phyloP scores from a whole-genome alignment of 2,329 filamentous ascomycete genomes.

The Aspergillus neotritici region DNA sequence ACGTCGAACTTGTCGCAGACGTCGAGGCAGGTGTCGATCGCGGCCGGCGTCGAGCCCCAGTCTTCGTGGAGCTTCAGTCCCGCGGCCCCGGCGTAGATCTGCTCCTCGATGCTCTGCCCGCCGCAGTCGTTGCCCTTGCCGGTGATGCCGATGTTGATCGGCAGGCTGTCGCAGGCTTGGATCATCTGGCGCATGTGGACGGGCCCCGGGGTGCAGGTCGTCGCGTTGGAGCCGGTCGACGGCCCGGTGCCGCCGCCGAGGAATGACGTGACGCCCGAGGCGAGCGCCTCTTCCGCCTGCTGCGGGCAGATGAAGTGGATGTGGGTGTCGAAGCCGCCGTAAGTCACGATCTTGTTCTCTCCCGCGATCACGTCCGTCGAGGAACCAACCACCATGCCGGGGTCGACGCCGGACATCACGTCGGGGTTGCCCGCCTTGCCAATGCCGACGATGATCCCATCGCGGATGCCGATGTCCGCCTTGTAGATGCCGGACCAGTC shows the following conservation, averaged over 20 bases:
- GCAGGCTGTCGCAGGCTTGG: constrained; percentile 73
- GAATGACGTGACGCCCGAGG: constrained; percentile 84
- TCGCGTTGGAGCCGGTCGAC: constrained; percentile 85
- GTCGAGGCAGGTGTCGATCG: constrained; percentile 77
- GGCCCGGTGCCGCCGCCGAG: constrained; percentile 87
- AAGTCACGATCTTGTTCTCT: constrained; percentile 85
- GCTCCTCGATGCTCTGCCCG: constrained; percentile 65
- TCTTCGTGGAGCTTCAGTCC: constrained; percentile 95
- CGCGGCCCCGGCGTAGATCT: constrained; percentile 75
- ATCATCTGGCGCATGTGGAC: constrained; percentile 84
- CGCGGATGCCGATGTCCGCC: constrained; percentile 89
- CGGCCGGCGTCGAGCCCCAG: constrained; percentile 86
- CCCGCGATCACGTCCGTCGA: constrained; percentile 89
- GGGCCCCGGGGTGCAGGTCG: constrained; percentile 84
- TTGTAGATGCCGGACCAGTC: constrained; percentile 94
- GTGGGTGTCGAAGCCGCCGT: constrained; percentile 82
- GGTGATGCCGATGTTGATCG: constrained; percentile 84
- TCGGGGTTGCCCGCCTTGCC: constrained; percentile 97
- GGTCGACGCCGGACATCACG: constrained; percentile 81
- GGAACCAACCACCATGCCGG: constrained; percentile 73
- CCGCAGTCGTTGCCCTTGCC: constrained; percentile 88
- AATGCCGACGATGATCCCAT: constrained; percentile 78
- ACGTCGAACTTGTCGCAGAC: constrained; percentile 90
- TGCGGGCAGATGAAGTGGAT: constrained; percentile 96
- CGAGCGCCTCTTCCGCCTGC: constrained; percentile 75